Evolutionary conservation across 1,284 basidiomycete species (phyloP).

Genomic region (Naganishia sp.): DNA sequence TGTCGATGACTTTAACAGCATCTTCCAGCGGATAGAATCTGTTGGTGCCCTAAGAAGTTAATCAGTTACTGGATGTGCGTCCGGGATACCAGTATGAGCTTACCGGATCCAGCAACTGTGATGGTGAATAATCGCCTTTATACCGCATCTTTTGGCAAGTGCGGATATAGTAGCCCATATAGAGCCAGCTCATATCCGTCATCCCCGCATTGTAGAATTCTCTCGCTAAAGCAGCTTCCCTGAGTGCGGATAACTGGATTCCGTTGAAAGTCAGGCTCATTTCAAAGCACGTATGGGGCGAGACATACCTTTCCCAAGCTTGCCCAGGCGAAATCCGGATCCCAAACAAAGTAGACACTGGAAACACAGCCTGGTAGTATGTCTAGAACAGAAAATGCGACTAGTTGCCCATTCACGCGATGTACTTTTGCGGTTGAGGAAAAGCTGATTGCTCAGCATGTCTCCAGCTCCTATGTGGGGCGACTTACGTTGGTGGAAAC

Average conservation of each 20-base stretch:
- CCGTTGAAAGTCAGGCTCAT: neutral
- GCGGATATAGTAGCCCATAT: slow-evolving; percentile 83
- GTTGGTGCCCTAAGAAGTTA: slow-evolving; percentile 64
- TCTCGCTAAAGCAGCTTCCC: slow-evolving; percentile 70
- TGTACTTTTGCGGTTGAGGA: slow-evolving; percentile 58
- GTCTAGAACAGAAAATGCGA: slow-evolving; percentile 88
- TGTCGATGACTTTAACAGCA: slow-evolving; percentile 66
- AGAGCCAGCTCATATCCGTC: slow-evolving; percentile 62
- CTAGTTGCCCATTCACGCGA: slow-evolving; percentile 73
- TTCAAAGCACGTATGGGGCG: slow-evolving; percentile 8
- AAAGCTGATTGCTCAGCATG: neutral
- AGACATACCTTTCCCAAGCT: slow-evolving; percentile 72
- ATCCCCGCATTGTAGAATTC: slow-evolving; percentile 75
- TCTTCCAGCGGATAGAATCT: slow-evolving; percentile 68
- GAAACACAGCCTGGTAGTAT: slow-evolving; percentile 87
- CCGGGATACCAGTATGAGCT: slow-evolving; percentile 35
- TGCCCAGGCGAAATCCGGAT: slow-evolving; percentile 68
- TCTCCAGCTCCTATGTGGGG: neutral
- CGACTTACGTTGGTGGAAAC: slow-evolving; percentile 68
- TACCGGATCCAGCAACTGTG: slow-evolving; percentile 84
- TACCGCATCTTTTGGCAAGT: slow-evolving; percentile 94
- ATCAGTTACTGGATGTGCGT: slow-evolving; percentile 6
- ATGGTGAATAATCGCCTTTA: slow-evolving; percentile 89
- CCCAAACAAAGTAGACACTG: slow-evolving; percentile 95
- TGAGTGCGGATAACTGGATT: slow-evolving; percentile 72